These are phyloP conservation scores for Yamadazyma ubonensis DNA, from an alignment of 805 yeast species.

Conservation along the genomic window DNA sequence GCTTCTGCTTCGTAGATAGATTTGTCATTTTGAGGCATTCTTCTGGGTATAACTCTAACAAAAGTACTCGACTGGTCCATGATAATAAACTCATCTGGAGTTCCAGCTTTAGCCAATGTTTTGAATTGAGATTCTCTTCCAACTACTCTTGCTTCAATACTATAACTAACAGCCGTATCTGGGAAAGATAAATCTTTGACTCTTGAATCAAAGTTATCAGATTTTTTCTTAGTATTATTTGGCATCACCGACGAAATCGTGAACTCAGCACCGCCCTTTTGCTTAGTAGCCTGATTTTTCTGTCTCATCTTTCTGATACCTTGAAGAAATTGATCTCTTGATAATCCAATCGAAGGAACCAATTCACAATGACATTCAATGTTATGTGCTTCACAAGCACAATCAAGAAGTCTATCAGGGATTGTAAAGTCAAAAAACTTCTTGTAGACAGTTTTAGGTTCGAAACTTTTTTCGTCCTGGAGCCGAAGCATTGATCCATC, in stretches of 20 bases:
- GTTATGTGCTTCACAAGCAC: slow-evolving; percentile 33
- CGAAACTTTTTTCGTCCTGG: slow-evolving; percentile 25
- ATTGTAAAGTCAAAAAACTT: slow-evolving; percentile 39
- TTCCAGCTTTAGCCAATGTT: slow-evolving; percentile 12
- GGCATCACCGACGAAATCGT: not conserved
- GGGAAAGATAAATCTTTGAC: slow-evolving; percentile 32
- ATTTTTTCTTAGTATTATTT: not conserved
- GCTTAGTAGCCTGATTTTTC: slow-evolving; percentile 18
- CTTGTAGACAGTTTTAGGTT: slow-evolving; percentile 35
- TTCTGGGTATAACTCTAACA: slow-evolving; percentile 25
- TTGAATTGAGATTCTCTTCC: slow-evolving; percentile 37
- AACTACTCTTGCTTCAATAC: slow-evolving; percentile 37
- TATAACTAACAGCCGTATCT: slow-evolving; percentile 34
- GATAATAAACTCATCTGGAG: slow-evolving; percentile 30
- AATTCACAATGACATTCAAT: slow-evolving; percentile 35
- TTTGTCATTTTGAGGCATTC: slow-evolving; percentile 13
- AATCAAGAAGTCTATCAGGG: slow-evolving; percentile 38
- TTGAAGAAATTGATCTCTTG: slow-evolving; percentile 25
- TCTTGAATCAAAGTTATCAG: slow-evolving; percentile 6
- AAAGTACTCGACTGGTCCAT: slow-evolving; percentile 29
- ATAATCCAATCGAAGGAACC: slow-evolving; percentile 37
- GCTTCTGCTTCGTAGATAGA: slow-evolving; percentile 28
- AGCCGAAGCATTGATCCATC: slow-evolving; percentile 32
- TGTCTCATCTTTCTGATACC: slow-evolving; percentile 25
- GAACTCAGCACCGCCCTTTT: slow-evolving; percentile 12